Percentiles rank a stretch among this genome's conserved stretches.
These are phyloP conservation scores for Globisporangium uncinulatum DNA, from an alignment of 352 stramenopile species.

Conservation along the genomic window DNA sequence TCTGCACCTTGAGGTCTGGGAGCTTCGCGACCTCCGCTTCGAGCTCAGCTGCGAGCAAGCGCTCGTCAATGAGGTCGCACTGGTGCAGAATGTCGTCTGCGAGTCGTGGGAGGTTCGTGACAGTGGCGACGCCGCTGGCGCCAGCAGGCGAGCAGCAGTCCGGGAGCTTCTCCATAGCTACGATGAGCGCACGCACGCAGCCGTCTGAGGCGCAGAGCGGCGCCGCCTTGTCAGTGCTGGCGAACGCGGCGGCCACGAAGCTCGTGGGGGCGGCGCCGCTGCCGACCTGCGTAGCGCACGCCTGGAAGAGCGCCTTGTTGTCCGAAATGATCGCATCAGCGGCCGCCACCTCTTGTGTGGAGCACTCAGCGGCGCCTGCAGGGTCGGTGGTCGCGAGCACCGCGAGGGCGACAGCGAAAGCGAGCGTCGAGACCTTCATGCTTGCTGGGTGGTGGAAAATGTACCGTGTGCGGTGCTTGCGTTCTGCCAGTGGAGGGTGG, in stretches of 20 bases:
- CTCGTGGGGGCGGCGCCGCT: constrained; percentile 1
- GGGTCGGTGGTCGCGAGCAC: neutral
- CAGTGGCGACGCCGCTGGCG: constrained; percentile 2
- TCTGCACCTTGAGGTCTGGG: constrained; percentile 21
- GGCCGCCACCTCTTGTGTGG: constrained; percentile 4
- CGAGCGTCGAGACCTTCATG: neutral
- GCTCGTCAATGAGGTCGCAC: constrained; percentile 18
- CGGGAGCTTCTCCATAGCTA: constrained; percentile 20
- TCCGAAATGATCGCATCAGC: constrained; percentile 9
- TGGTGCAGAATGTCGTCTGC: constrained; percentile 22
- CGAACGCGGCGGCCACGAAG: constrained; percentile 15
- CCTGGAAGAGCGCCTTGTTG: constrained; percentile 16
- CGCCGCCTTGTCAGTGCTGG: constrained; percentile 3
- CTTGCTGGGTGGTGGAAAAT: neutral
- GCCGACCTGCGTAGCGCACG: neutral
- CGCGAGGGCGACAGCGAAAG: neutral
- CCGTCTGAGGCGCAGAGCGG: constrained; percentile 14
- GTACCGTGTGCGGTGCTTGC: no score
- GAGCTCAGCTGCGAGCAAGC: constrained; percentile 11
- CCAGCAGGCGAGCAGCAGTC: constrained; percentile 16
- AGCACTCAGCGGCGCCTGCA: constrained; percentile 6
- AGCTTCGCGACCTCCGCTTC: constrained; percentile 17
- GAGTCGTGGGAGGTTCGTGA: constrained; percentile 18
- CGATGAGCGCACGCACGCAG: constrained; percentile 19
- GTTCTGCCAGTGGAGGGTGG: no score